A percentile compares a stretch with the other conserved stretches of the same genome.
These are phyloP conservation scores for Erucastrum elatum DNA, from an alignment of 345 rosid genomes.

Conservation along the genomic window DNA sequence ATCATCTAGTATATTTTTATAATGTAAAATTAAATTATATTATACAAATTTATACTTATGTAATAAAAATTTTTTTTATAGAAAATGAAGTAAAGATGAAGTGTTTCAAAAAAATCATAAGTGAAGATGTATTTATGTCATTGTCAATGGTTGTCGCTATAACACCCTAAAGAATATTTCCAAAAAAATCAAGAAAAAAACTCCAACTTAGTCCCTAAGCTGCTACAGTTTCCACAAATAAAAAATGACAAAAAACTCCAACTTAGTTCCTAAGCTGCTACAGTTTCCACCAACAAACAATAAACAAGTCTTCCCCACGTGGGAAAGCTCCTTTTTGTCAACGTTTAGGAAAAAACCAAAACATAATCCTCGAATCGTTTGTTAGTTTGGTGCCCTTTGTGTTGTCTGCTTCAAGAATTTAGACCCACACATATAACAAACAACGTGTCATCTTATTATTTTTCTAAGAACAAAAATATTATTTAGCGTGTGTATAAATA, in stretches of 20 bases:
- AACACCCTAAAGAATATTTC: background rate
- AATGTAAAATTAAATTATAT: no score
- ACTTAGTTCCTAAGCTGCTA: background rate
- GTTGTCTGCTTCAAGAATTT: background rate
- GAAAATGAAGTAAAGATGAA: background rate
- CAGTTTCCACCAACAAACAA: background rate
- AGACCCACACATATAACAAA: background rate
- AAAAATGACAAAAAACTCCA: background rate
- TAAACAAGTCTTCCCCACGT: background rate
- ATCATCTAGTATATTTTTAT: no score
- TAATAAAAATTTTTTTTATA: no score
- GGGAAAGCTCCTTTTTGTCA: background rate
- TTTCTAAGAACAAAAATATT: background rate
- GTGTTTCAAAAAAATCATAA: background rate
- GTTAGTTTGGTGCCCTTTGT: background rate
- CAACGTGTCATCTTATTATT: background rate
- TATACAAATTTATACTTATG: no score
- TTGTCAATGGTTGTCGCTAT: background rate
- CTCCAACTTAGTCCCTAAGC: background rate
- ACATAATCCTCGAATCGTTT: background rate
- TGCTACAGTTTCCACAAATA: background rate
- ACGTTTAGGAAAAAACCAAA: background rate
- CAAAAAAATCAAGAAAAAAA: background rate
- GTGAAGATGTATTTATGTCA: background rate
- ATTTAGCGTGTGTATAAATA: background rate